These are phyloP conservation scores for Fusarium pseudocircinatum DNA, from an alignment of 2,329 filamentous ascomycete species.

Conservation along the genomic window DNA sequence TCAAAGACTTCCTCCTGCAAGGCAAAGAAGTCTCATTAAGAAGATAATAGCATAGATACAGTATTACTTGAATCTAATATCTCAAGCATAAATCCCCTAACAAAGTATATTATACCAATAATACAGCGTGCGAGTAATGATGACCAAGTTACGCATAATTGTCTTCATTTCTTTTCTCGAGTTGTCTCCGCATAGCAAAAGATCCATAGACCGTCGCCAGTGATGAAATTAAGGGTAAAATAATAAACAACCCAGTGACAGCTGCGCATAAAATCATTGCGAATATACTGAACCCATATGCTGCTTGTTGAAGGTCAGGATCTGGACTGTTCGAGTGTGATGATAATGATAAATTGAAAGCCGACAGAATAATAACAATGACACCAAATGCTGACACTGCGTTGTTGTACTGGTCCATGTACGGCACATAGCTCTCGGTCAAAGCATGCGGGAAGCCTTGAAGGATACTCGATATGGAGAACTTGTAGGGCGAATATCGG, in stretches of 20 bases:
- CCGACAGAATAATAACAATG: background rate
- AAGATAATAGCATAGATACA: background rate
- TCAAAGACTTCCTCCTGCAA: background rate
- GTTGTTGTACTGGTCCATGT: slow-evolving; percentile 5
- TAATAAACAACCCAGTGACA: background rate
- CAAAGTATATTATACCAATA: background rate
- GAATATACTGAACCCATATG: background rate
- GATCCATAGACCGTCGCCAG: background rate
- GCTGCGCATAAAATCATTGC: background rate
- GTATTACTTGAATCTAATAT: background rate
- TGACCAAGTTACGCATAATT: background rate
- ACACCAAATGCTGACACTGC: background rate
- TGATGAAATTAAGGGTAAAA: background rate
- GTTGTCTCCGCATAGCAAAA: background rate
- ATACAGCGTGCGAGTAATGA: background rate
- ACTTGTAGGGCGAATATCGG: background rate
- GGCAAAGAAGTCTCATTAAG: background rate
- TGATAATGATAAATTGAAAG: background rate
- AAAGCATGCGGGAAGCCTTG: background rate
- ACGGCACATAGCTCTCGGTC: background rate
- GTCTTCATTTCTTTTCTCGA: background rate
- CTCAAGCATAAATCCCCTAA: background rate
- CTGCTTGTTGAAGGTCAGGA: background rate
- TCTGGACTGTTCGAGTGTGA: background rate
- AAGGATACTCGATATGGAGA: background rate